Evolutionary conservation across 257 asterid species (phyloP), one percentile per base, ranked within the genome.

Genomic region (Solanum pimpinellifolium): DNA sequence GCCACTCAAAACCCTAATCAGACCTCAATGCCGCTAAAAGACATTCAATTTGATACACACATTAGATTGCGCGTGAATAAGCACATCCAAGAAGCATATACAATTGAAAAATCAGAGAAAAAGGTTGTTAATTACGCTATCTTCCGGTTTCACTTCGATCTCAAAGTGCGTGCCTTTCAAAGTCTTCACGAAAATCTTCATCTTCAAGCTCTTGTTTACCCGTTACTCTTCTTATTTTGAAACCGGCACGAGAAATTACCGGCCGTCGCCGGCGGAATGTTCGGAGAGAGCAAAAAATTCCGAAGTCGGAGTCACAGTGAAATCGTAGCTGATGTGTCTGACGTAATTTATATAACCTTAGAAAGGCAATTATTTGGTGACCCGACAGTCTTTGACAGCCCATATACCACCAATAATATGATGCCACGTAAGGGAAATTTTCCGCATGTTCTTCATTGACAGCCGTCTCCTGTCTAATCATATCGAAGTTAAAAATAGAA

Each of bases 151-250:
- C 86, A 94, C 99, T 91, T 94, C 96, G 93, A 96, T 93, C 92
- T 93, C 93, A 88, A 96, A 96, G 91, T 94, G 94, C 41, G 96
- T 87, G 86, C 98, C 98, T 87, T 94, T 96, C 88, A 96, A 87
- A 90, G 97, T 96, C 92, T 96, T 94, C 44, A 96, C 96, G 41
- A 92, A 93, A 91, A 96, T 90, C 96, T 94, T 93, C 98, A 96
- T 96, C 83, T 78, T 85, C 85, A 35, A 35, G 47, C 65, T 80
- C 39, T 49, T 47, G 27, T 47, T 42, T 15, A 16, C 84, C 42
- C 16, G 84, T 47, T 80, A 37, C 18, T 47, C 41, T 25, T 47
- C 42, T 47, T 46, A 25, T 13, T 72, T 83, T 25, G 87, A 20
- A 78, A 69, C 37, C 75, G 89, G 91, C 85, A 91, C 69, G 88